phyloP scores from a whole-genome alignment of 1,284 basidiomycete genomes.

The Austroboletus niveus region DNA sequence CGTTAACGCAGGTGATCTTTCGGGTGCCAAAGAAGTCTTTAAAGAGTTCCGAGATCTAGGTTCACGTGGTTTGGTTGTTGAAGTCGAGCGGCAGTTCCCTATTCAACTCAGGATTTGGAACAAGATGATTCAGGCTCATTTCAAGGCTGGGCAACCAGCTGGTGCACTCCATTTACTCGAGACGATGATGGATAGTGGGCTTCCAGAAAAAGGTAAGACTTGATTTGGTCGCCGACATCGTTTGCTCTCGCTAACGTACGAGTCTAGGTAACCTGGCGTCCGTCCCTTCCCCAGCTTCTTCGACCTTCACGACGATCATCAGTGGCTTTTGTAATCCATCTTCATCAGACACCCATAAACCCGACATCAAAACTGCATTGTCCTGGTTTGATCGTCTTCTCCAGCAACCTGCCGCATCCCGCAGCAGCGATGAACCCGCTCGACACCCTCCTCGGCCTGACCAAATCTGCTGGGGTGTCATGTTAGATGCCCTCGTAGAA shows the following conservation, averaged over 20 bases:
- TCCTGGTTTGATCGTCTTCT: slow-evolving; percentile 71
- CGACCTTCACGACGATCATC: slow-evolving; percentile 68
- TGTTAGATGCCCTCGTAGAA: slow-evolving; percentile 53
- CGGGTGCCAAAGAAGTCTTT: slow-evolving; percentile 67
- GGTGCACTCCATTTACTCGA: slow-evolving; percentile 72
- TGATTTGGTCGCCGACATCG: neutral
- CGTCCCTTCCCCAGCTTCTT: slow-evolving; percentile 56
- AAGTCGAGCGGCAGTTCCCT: slow-evolving; percentile 23
- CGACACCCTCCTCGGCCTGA: slow-evolving; percentile 50
- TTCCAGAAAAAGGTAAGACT: slow-evolving; percentile 28
- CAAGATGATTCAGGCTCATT: slow-evolving; percentile 74
- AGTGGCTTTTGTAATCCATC: slow-evolving; percentile 55
- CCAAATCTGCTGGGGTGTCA: slow-evolving; percentile 46
- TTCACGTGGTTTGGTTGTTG: slow-evolving; percentile 35
- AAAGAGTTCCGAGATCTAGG: slow-evolving; percentile 53
- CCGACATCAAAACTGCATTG: slow-evolving; percentile 64
- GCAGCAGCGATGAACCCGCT: slow-evolving; percentile 40
- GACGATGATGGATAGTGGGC: slow-evolving; percentile 57
- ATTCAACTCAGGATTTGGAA: slow-evolving; percentile 61
- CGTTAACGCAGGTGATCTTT: slow-evolving; percentile 50
- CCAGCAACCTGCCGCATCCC: slow-evolving; percentile 38
- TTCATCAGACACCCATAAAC: slow-evolving; percentile 20
- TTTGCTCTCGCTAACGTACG: neutral
- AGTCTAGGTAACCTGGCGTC: slow-evolving; percentile 33
- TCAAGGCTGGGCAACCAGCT: slow-evolving; percentile 61